phyloP scores from a whole-genome alignment of 2,329 filamentous ascomycete genomes.

The Aspergillus bombycis region DNA sequence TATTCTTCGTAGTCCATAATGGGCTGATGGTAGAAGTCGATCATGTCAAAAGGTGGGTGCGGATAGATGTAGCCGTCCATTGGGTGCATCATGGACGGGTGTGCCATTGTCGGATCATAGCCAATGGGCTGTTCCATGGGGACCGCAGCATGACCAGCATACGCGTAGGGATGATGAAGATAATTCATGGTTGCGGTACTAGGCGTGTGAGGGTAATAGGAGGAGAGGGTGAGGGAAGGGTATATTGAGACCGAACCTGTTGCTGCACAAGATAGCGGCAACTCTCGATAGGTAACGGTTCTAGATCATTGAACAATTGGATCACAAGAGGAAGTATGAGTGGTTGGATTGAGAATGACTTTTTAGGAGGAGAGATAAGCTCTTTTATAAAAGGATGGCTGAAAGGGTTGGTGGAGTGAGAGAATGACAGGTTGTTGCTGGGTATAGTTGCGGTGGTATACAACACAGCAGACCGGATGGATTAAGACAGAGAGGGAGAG shows the following conservation, averaged over 20 bases:
- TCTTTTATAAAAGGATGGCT: neutral
- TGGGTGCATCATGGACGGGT: slow-evolving; percentile 42
- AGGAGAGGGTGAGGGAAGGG: slow-evolving; percentile 7
- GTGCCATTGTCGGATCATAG: slow-evolving; percentile 41
- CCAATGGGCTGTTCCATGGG: slow-evolving; percentile 43
- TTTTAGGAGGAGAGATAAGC: neutral
- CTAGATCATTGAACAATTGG: slow-evolving; percentile 17
- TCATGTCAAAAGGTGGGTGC: slow-evolving; percentile 45
- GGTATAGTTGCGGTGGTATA: neutral
- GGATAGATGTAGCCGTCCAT: slow-evolving; percentile 43
- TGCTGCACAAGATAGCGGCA: slow-evolving; percentile 13
- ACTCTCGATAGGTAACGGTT: slow-evolving; percentile 1
- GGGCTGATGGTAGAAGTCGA: slow-evolving; percentile 46
- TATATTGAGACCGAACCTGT: slow-evolving; percentile 6
- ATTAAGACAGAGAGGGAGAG: slow-evolving; percentile 8
- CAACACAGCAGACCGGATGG: neutral
- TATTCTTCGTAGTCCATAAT: slow-evolving; percentile 52
- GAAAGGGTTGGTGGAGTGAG: neutral
- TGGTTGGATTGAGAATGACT: neutral
- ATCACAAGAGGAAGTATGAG: slow-evolving; percentile 7
- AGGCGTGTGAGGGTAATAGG: slow-evolving; percentile 13
- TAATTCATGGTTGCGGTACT: slow-evolving; percentile 39
- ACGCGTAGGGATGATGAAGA: slow-evolving; percentile 42
- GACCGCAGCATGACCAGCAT: slow-evolving; percentile 36
- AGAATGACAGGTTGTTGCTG: slow-evolving; percentile 1